Base-by-base conservation (phyloP, 306 rosid genomes). In the Fragaria nilgerrensis region DNA sequence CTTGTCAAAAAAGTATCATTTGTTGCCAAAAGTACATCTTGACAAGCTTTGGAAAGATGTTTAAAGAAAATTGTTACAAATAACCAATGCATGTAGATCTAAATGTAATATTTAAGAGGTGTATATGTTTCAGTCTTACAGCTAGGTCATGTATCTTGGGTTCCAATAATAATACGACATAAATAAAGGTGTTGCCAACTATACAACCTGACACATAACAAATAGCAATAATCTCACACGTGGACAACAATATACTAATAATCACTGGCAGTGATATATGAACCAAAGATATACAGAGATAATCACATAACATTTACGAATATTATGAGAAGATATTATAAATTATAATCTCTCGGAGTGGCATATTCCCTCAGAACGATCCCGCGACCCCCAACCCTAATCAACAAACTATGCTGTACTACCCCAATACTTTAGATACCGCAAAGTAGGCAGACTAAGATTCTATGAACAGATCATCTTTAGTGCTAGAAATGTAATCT, bases 331-430 rank as follows among this genome's bases (percentile, higher is more conserved):
- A 73, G 68, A 56, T 55, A 22, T 20, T 25, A 9, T 0, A 37
- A 10, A 15, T 13, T 27, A 37, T 7, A 22, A 23, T 22, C 7
- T 1, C 23, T 39, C 20, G 3, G 5, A 72, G 29, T 61, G 2
- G 50, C 11, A 22, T 2, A 56, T 39, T 58, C 44, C n/a, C 52
- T 67, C 22, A 67, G 75, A 39, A 41, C 23, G 69, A 32, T 61
- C 77, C 68, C 13, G 27, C 45, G 3, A 72, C 20, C 75, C 72
- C 39, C 53, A 47, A 71, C 22, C 61, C 72, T 58, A 75, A 11
- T 68, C 45, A 75, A 74, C 53, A 74, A 69, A 69, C 83, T 52
- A 13, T 34, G 2, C 15, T 4, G 34, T 48, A 48, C 22, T 34
- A 41, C 64, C n/a, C 44, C 23, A 23, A 53, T 9, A 20, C 29